These are phyloP conservation scores for Penicillium vulpinum DNA, from an alignment of 2,329 filamentous ascomycete species.

Conservation along the genomic window DNA sequence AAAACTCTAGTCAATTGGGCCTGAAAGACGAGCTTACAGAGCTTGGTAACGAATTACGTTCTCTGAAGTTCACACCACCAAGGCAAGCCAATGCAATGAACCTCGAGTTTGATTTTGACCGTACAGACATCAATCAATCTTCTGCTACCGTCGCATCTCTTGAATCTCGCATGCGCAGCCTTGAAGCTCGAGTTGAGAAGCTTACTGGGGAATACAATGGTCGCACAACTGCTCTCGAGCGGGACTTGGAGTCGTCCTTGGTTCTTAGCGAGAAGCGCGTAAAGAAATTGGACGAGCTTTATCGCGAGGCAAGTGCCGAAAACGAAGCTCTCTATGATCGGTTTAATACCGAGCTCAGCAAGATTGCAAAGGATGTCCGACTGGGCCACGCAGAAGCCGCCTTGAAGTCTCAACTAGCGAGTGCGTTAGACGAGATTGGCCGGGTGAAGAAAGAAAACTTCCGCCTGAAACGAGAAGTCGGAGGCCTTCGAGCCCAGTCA, in stretches of 20 bases:
- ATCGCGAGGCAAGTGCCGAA: conserved; percentile 82
- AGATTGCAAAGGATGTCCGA: conserved; percentile 74
- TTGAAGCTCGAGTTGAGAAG: conserved; percentile 67
- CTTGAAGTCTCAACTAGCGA: conserved; percentile 68
- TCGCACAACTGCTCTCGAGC: conserved; percentile 64
- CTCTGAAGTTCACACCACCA: conserved; percentile 36
- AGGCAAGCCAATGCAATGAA: conserved; percentile 31
- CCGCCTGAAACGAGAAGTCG: conserved; percentile 76
- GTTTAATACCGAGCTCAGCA: conserved; percentile 87
- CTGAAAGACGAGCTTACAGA: conserved; percentile 75
- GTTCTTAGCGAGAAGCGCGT: conserved; percentile 74
- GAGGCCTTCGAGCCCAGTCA: conserved; percentile 61
- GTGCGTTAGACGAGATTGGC: conserved; percentile 73
- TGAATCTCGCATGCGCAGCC: conserved; percentile 58
- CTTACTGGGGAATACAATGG: conserved; percentile 60
- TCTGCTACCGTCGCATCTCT: conserved; percentile 25
- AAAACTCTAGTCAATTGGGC: conserved; percentile 67
- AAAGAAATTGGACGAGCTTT: conserved; percentile 81
- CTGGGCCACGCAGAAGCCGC: conserved; percentile 78
- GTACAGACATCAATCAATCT: conserved; percentile 18
- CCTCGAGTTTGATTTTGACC: conserved; percentile 33
- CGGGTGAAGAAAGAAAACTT: conserved; percentile 83
- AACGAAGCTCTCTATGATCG: conserved; percentile 90
- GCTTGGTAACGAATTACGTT: conserved; percentile 76
- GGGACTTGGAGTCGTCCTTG: conserved; percentile 70